Base-by-base conservation (phyloP, 2,329 filamentous ascomycete genomes). In the Pezicula carpinea region DNA sequence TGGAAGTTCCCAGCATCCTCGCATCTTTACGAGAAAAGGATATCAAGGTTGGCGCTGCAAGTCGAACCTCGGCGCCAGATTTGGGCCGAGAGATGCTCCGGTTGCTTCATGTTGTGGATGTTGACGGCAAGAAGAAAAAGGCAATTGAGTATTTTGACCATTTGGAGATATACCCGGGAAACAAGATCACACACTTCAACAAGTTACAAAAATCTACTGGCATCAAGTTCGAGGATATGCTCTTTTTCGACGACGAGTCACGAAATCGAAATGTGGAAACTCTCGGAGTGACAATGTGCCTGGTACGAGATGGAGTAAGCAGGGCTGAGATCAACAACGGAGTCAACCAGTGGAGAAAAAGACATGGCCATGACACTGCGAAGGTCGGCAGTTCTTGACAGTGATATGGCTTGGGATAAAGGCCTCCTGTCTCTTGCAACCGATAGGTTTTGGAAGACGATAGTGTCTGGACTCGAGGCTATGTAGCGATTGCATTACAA, bases 241-340 rank as follows among this genome's bases (percentile, higher is more conserved):
- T 97, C 29, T 97, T 97, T 66, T 97, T 97, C 56, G 92, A 97
- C 58, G 92, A 97, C 59, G 92, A 97, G 76, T 75, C 76, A 44
- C 72, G 92, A 51, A 97, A 97, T 62, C 75, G 80, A 48, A 90
- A 96, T 62, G 92, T 95, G 1, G 81, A 84, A 69, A 70, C 63
- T 21, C 60, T 96, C 42, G 91, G 91, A 0, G 86, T 95, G 3
- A 87, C 86, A 0, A 95, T 97, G 80, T 82, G 82, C 62, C 69
- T 96, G 42, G 85, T 97, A 0, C 71, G 79, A 47, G 85, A 95
- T 63, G 91, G 91, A 0, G 81, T 96, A 45, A 83, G 78, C 2
- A 84, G 81, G 69, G 74, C 73, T 1, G 90, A 93, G 70, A 70
- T 96, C 17, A 90, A 95, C 67, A 76, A 74, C 49, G 92, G 91